phyloP scores from a whole-genome alignment of 495 filamentous ascomycete genomes.

The Penicillium steckii region DNA sequence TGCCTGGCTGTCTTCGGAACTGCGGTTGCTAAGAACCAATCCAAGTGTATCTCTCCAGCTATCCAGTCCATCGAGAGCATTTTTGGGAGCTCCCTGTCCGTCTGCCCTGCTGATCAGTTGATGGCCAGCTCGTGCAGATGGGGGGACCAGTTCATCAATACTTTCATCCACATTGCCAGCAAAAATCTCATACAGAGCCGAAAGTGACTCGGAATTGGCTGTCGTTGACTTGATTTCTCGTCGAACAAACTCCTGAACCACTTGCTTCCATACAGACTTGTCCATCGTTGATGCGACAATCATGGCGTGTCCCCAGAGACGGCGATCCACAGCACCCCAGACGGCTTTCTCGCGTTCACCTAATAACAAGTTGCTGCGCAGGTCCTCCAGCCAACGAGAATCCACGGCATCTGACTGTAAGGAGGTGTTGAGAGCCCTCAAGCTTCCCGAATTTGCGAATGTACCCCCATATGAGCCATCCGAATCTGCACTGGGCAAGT shows the following conservation, averaged over 20 bases:
- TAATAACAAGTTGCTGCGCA: constrained; percentile 68
- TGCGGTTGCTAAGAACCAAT: constrained; percentile 84
- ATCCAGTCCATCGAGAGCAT: constrained; percentile 80
- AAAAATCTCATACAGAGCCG: constrained; percentile 88
- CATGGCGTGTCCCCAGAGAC: constrained; percentile 95
- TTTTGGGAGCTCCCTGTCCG: constrained; percentile 60
- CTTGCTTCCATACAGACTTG: constrained; percentile 77
- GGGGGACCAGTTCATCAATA: constrained; percentile 94
- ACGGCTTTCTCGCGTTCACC: constrained; percentile 90
- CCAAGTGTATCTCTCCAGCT: constrained; percentile 91
- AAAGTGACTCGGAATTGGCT: constrained; percentile 77
- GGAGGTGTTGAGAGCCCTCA: constrained; percentile 25
- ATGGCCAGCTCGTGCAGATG: constrained; percentile 85
- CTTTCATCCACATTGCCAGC: constrained; percentile 93
- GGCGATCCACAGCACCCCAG: constrained; percentile 91
- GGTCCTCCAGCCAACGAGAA: constrained; percentile 60
- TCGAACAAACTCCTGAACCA: constrained; percentile 89
- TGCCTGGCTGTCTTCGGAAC: constrained; percentile 69
- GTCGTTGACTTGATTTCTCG: constrained; percentile 82
- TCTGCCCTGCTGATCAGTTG: constrained; percentile 77
- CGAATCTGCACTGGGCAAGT: constrained; percentile 40
- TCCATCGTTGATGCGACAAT: constrained; percentile 78
- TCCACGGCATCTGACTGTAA: constrained; percentile 61
- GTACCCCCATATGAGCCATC: constrained; percentile 22
- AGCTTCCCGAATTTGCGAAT: constrained; percentile 26